Evolutionary conservation across 495 filamentous ascomycete genomes (phyloP).

Genomic region (Xylaria longipes): DNA sequence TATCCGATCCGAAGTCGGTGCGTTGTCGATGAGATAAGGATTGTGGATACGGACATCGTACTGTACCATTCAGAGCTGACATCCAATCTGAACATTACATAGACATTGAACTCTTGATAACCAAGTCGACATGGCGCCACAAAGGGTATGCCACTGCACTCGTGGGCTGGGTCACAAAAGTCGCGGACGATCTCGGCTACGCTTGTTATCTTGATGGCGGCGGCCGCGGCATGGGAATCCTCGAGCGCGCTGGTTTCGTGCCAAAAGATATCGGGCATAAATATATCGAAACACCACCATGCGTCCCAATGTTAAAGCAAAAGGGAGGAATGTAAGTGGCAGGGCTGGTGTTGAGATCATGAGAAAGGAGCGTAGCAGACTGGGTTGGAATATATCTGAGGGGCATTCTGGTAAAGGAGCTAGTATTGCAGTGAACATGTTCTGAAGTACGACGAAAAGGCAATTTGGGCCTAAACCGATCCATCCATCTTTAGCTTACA

Average conservation of each 20-base stretch:
- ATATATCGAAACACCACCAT: constrained; percentile 35
- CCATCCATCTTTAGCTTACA: constrained; percentile 25
- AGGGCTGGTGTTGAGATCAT: not conserved
- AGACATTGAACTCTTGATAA: constrained; percentile 40
- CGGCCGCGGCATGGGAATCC: constrained; percentile 37
- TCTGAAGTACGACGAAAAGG: constrained; percentile 12
- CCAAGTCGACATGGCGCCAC: constrained; percentile 32
- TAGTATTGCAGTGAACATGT: constrained; percentile 20
- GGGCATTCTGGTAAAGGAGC: constrained; percentile 19
- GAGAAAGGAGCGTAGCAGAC: not conserved
- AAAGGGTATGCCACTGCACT: constrained; percentile 37
- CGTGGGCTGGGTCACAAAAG: constrained; percentile 35
- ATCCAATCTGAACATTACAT: not conserved
- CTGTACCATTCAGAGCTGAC: not conserved
- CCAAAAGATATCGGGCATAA: constrained; percentile 33
- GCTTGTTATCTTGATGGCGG: constrained; percentile 40
- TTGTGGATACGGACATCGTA: not conserved
- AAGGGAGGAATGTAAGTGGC: constrained; percentile 22
- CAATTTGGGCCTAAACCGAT: constrained; percentile 18
- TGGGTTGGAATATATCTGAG: constrained; percentile 25
- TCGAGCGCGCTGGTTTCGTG: constrained; percentile 36
- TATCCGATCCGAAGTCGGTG: not conserved
- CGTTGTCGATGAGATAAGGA: not conserved
- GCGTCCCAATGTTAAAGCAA: constrained; percentile 36
- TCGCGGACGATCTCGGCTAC: constrained; percentile 34